These are phyloP conservation scores for Bothriochloa decipiens DNA, from an alignment of 176 grass and related monocot species.

Conservation along the genomic window DNA sequence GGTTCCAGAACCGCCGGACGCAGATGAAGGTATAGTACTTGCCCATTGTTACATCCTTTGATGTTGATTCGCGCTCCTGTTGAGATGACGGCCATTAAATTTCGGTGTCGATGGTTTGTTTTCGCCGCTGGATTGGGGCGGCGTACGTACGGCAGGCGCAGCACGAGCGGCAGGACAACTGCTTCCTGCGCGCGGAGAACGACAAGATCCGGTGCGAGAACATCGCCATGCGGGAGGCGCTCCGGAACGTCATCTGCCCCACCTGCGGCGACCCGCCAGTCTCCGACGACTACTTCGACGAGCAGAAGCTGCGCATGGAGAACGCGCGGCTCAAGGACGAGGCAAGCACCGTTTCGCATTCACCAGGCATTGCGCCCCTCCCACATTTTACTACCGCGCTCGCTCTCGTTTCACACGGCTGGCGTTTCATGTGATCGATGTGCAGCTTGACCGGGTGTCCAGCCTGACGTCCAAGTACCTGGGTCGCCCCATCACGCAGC, in stretches of 20 bases:
- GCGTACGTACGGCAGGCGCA: slow-evolving; percentile 49
- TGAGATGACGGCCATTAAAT: slow-evolving; percentile 18
- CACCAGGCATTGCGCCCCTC: no score
- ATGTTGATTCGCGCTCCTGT: neutral
- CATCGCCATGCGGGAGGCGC: slow-evolving; percentile 72
- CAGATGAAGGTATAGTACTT: slow-evolving; percentile 78
- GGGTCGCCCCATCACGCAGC: slow-evolving; percentile 77
- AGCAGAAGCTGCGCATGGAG: slow-evolving; percentile 80
- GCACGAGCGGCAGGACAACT: slow-evolving; percentile 77
- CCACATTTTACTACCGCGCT: no score
- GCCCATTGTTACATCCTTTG: neutral
- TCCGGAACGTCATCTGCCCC: slow-evolving; percentile 70
- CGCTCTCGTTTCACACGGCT: neutral
- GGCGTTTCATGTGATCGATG: neutral
- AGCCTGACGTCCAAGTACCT: slow-evolving; percentile 87
- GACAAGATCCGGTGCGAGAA: slow-evolving; percentile 87
- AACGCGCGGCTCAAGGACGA: slow-evolving; percentile 80
- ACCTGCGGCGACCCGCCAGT: slow-evolving; percentile 63
- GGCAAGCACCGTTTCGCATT: slow-evolving; percentile 45
- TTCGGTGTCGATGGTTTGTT: neutral
- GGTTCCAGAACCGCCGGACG: slow-evolving; percentile 95
- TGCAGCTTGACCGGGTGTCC: slow-evolving; percentile 83
- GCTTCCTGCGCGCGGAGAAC: slow-evolving; percentile 71
- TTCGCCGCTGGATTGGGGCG: neutral
- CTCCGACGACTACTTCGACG: slow-evolving; percentile 74